Percentiles rank a stretch among this genome's conserved stretches.
Evolutionary conservation across 2,329 filamentous ascomycete species (phyloP).

Genomic region (Cladorrhinum sp.): DNA sequence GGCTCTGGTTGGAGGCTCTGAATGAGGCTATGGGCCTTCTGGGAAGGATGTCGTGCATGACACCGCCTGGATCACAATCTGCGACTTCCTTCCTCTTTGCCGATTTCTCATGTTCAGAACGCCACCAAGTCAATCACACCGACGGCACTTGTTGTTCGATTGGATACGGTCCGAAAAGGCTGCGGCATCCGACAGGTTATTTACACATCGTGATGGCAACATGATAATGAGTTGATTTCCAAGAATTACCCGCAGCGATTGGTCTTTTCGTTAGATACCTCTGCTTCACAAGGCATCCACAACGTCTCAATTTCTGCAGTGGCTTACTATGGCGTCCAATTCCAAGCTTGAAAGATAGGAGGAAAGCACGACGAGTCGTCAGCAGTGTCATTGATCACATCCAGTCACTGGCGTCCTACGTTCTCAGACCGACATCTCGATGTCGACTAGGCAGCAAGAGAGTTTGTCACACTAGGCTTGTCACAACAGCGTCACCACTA

Average conservation of each 20-base stretch:
- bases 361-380: not conserved
- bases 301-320: not conserved
- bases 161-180: not conserved
- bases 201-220: not conserved
- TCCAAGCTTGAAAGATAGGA: not conserved
- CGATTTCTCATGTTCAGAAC: not conserved
- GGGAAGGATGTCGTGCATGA: conserved; percentile 1
- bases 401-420: not conserved
- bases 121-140: not conserved
- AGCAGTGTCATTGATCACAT: too few relatives aligned
- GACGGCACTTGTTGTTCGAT: not conserved
- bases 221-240: too few relatives aligned
- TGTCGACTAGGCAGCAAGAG: not conserved
- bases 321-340: not conserved
- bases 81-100: not conserved
- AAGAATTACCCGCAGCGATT: not conserved
- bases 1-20: not conserved
- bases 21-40: not conserved
- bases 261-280: not conserved
- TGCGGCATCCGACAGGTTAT: not conserved
- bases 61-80: conserved; percentile 2
- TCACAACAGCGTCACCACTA: not conserved
- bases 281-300: not conserved
- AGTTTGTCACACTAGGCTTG: not conserved
- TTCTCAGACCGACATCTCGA: not conserved